Conservation (phyloP, 2,329 filamentous ascomycete genomes). For the Cercospora sesami region DNA sequence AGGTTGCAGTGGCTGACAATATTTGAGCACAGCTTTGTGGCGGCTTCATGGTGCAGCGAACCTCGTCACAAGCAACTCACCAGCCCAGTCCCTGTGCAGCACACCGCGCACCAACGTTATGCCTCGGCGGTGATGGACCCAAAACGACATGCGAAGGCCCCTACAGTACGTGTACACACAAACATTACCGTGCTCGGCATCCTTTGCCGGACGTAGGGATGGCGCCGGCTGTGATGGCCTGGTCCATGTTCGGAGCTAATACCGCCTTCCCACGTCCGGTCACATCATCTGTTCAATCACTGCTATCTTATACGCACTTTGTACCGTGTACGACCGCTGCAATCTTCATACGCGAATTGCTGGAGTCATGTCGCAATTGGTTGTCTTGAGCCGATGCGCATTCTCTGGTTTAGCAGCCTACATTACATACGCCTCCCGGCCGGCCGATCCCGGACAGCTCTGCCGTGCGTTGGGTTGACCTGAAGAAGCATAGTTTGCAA, state of each 20-base stretch:
- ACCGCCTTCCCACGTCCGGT: neutral
- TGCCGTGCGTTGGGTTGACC: neutral
- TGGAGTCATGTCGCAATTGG: neutral
- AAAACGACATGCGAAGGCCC: neutral
- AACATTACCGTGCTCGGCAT: neutral
- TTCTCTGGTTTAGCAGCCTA: neutral
- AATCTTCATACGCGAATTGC: neutral
- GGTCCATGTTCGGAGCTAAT: neutral
- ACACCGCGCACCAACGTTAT: too few relatives aligned
- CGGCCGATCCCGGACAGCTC: neutral
- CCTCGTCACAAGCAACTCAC: neutral
- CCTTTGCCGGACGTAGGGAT: neutral
- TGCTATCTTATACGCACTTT: neutral
- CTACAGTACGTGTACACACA: neutral
- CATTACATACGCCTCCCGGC: neutral
- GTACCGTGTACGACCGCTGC: neutral
- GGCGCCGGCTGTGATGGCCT: neutral
- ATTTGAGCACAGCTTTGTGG: too few relatives aligned
- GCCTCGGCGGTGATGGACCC: too few relatives aligned
- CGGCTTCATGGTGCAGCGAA: neutral
- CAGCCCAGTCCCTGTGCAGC: neutral
- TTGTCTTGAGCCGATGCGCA: neutral
- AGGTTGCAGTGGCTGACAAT: neutral
- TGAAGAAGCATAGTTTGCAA: neutral
- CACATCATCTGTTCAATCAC: neutral